Conservation (phyloP, 305 asterid species). For the Ilex paraguariensis region DNA sequence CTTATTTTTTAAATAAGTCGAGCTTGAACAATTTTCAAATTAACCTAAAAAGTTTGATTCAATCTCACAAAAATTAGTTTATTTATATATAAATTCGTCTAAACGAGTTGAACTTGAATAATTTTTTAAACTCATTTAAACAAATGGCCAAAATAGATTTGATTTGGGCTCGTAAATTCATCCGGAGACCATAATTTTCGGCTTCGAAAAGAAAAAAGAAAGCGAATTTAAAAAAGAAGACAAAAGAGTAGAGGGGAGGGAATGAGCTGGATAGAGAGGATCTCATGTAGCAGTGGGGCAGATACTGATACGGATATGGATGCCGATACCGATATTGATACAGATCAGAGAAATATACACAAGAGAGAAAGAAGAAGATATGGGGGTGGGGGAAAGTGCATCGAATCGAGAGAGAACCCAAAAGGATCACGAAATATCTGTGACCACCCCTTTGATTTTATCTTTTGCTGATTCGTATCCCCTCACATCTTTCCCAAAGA, state of each 20-base stretch:
- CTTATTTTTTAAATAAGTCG: no score
- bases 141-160: no score
- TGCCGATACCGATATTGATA: background rate
- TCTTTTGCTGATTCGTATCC: background rate
- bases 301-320: slow-evolving; percentile 26
- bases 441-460: slow-evolving; percentile 24
- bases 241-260: background rate
- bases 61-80: no score
- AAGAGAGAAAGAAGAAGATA: slow-evolving; percentile 3
- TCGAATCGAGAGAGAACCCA: slow-evolving; percentile 26
- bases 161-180: no score
- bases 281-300: slow-evolving; percentile 28
- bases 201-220: no score
- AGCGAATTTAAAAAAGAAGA: no score
- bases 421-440: slow-evolving; percentile 42
- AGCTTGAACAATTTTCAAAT: no score
- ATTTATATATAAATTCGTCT: no score
- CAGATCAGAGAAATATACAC: background rate
- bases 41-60: no score
- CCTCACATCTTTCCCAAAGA: background rate
- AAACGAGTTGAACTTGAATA: no score
- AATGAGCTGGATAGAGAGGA: slow-evolving; percentile 19
- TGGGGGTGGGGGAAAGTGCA: slow-evolving; percentile 11
- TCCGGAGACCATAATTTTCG: no score
- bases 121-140: no score